phyloP scores from a whole-genome alignment of 208 protist species.

The Trypanosoma avium region DNA sequence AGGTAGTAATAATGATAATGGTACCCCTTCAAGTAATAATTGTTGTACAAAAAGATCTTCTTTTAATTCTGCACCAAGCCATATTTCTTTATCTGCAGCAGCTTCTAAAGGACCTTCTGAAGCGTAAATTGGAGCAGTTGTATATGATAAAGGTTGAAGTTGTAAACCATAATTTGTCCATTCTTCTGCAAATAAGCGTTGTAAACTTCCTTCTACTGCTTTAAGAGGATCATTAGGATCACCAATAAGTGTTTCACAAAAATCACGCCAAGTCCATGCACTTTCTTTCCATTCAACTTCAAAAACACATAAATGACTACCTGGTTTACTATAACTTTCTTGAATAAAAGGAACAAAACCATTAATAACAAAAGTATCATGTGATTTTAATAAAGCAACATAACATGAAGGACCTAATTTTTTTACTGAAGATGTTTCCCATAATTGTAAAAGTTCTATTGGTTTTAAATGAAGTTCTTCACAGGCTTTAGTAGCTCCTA shows the following conservation, averaged over 20 bases:
- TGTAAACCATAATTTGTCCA: slow-evolving; percentile 50
- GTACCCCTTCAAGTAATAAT: slow-evolving; percentile 47
- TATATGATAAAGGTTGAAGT: slow-evolving; percentile 29
- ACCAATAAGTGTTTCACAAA: slow-evolving; percentile 52
- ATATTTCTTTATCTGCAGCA: slow-evolving; percentile 57
- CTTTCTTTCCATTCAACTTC: slow-evolving; percentile 49
- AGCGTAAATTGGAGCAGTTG: slow-evolving; percentile 47
- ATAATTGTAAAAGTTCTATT: slow-evolving; percentile 38
- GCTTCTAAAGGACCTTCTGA: slow-evolving; percentile 62
- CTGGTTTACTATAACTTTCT: slow-evolving; percentile 39
- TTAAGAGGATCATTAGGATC: slow-evolving; percentile 23
- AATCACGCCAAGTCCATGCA: slow-evolving; percentile 46
- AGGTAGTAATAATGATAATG: slow-evolving; percentile 33
- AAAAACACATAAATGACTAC: slow-evolving; percentile 39
- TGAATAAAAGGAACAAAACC: slow-evolving; percentile 63
- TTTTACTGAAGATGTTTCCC: slow-evolving; percentile 28
- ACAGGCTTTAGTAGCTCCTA: slow-evolving; percentile 47
- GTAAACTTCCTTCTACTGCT: slow-evolving; percentile 42
- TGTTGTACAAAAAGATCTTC: slow-evolving; percentile 45
- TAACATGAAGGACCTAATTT: slow-evolving; percentile 42
- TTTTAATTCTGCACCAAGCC: slow-evolving; percentile 31
- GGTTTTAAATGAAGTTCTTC: slow-evolving; percentile 30
- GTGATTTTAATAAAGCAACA: slow-evolving; percentile 38
- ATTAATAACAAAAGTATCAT: slow-evolving; percentile 70
- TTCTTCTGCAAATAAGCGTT: slow-evolving; percentile 44